Evolutionary conservation across 345 rosid genomes (phyloP), one percentile per base, ranked within the genome.

Genomic region (Lagerstroemia speciosa): DNA sequence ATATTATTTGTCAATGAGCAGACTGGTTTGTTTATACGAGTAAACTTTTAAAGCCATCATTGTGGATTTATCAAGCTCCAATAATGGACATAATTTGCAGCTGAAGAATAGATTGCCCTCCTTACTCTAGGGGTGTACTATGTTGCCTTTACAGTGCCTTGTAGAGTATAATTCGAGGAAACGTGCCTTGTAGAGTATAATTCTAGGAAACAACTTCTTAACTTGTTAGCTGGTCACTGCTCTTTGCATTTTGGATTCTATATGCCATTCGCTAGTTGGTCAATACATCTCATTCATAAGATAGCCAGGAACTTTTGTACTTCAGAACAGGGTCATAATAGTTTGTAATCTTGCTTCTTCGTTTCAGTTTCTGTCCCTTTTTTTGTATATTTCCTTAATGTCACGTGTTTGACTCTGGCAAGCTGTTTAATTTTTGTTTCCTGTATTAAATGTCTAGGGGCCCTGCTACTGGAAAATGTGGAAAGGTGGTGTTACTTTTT

Each of bases 401-500:
- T 22, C 55, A 48, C 55, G 5, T 48, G 20, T 48, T 48, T 48
- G 55, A 48, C 55, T 48, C n/a, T 19, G 55, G 55, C 8, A 24
- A 48, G 55, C 65, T 32, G 6, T 62, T 9, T 64, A 16, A 45
- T 58, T 64, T 19, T 48, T 14, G 24, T 41, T 58, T 52, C 57
- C 3, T 66, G 69, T 34, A 24, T 45, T 74, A 34, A 58, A 61
- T 33, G 9, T 75, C 30, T 76, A 90, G 98, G 82, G 98, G 89
- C 57, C 97, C 93, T 17, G 71, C 71, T 64, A 38, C 69, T 74
- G 97, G 93, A 64, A 69, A 64, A 68, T 86, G 87, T 64, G 98
- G 98, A 75, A 86, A 76, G 73, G 92, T 90, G 58, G 72, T 74
- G 20, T 82, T 90, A 66, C 80, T 73, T 41, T 93, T 89, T 67